These are phyloP conservation scores for Salix udensis DNA, from an alignment of 345 rosid genomes.

Conservation along the genomic window DNA sequence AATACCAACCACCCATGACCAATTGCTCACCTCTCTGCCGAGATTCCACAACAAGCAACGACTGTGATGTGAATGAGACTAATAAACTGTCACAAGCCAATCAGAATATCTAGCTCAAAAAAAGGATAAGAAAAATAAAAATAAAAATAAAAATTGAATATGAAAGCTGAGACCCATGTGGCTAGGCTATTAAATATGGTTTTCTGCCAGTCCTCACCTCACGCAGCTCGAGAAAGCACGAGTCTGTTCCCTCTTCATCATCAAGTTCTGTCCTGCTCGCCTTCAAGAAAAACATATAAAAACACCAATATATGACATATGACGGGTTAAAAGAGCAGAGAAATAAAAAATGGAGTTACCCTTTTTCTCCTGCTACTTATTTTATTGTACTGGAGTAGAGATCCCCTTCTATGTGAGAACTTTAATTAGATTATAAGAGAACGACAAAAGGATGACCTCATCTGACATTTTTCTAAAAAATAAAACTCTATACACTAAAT, in stretches of 20 bases:
- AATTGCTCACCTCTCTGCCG: background rate
- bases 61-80: background rate
- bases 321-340: background rate
- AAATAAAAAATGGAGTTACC: background rate
- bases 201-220: background rate
- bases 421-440: background rate
- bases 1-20: background rate
- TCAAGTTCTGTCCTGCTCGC: constrained; percentile 12
- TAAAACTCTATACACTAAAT: background rate
- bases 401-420: background rate
- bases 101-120: background rate
- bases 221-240: constrained; percentile 30
- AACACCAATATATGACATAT: background rate
- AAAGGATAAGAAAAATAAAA: no score
- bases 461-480: background rate
- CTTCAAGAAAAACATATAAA: background rate
- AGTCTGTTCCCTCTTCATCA: constrained; percentile 15
- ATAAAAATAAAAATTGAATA: background rate
- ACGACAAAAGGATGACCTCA: background rate
- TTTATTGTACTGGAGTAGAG: background rate
- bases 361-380: background rate
- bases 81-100: background rate
- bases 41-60: background rate
- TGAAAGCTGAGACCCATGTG: background rate
- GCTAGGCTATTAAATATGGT: background rate